Evolutionary conservation across 805 yeast genomes (phyloP).

Genomic region (Saccharomyces jurei): DNA sequence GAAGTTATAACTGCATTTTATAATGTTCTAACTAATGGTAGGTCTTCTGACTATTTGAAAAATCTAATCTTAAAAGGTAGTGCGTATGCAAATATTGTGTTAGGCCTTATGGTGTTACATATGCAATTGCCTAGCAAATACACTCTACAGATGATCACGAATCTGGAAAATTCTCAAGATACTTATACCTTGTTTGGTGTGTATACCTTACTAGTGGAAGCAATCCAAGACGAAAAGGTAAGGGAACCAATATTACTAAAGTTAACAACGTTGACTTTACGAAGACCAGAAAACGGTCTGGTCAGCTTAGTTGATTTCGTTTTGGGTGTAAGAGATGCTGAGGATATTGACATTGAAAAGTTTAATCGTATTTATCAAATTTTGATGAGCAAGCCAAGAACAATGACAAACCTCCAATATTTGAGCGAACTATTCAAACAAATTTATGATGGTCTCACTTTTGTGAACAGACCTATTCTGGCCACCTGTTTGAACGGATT

Average conservation of each 20-base stretch:
- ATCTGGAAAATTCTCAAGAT: conserved; percentile 40
- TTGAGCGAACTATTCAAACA: conserved; percentile 56
- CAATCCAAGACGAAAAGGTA: conserved; percentile 41
- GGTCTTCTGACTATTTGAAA: conserved; percentile 20
- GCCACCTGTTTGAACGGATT: conserved; percentile 50
- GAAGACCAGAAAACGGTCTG: conserved; percentile 61
- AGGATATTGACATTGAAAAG: conserved; percentile 51
- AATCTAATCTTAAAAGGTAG: conserved; percentile 52
- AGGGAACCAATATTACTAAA: conserved; percentile 39
- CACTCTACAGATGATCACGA: conserved; percentile 10
- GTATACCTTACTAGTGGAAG: conserved; percentile 50
- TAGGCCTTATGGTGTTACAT: conserved; percentile 38
- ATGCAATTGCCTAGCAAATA: background rate
- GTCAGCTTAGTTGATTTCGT: conserved; percentile 66
- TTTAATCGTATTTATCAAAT: conserved; percentile 60
- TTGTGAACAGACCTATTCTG: conserved; percentile 54
- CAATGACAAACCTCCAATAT: conserved; percentile 41
- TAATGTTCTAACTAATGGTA: conserved; percentile 10
- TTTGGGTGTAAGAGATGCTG: conserved; percentile 67
- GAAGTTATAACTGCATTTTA: conserved; percentile 17
- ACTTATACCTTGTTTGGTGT: conserved; percentile 60
- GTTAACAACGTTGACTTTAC: conserved; percentile 47
- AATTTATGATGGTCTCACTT: conserved; percentile 47
- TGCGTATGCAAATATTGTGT: conserved; percentile 54
- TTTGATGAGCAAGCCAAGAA: conserved; percentile 54